Evolutionary conservation across 106 monocot genomes (phyloP).

Genomic region (Posidonia australis): DNA sequence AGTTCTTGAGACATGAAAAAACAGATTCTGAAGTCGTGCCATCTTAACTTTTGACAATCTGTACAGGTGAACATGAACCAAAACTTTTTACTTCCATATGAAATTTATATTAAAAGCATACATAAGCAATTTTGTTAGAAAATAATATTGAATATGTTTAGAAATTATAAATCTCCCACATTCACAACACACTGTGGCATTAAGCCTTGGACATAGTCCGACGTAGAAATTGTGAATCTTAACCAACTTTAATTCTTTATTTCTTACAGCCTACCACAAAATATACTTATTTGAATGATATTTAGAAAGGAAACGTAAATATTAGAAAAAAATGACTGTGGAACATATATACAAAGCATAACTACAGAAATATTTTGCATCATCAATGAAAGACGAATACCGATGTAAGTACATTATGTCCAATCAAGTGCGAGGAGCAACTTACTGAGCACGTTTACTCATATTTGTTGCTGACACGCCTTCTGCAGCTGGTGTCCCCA

Average conservation of each 20-base stretch:
- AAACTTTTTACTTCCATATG: neutral
- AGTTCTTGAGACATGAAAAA: slow-evolving; percentile 91
- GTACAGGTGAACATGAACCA: slow-evolving; percentile 1
- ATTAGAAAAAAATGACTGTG: too few species aligned
- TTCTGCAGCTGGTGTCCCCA: slow-evolving; percentile 69
- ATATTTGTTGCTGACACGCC: slow-evolving; percentile 86
- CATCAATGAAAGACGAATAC: too few species aligned
- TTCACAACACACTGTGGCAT: neutral
- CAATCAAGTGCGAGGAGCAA: neutral
- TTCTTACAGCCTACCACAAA: too few species aligned
- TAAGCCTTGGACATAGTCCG: too few species aligned
- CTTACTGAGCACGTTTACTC: slow-evolving; percentile 80
- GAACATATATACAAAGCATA: too few species aligned
- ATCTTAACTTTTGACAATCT: slow-evolving; percentile 68
- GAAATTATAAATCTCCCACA: neutral
- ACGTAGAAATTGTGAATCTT: too few species aligned
- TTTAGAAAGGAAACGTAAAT: too few species aligned
- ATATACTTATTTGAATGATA: too few species aligned
- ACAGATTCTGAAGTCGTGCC: slow-evolving; percentile 65
- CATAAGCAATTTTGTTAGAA: neutral
- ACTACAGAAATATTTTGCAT: too few species aligned
- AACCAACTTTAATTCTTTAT: too few species aligned
- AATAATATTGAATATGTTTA: slow-evolving; percentile 1
- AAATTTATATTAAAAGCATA: neutral
- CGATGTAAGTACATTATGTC: too few species aligned